phyloP scores from a whole-genome alignment of 2,329 filamentous ascomycete genomes.

The Xylariaceae sp. region DNA sequence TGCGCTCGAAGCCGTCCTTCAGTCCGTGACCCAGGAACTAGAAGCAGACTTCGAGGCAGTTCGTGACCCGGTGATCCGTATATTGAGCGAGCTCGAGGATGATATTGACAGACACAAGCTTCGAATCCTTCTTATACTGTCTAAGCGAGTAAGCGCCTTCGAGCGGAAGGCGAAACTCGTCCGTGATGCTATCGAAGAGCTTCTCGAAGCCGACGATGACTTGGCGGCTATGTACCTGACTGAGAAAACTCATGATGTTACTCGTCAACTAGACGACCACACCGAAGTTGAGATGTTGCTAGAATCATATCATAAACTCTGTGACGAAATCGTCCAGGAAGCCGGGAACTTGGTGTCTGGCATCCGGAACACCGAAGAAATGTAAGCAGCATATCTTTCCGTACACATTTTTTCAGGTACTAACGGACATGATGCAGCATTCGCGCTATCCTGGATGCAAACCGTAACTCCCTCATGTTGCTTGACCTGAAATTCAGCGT shows the following conservation, averaged over 20 bases:
- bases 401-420: neutral
- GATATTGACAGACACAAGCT: conserved; percentile 96
- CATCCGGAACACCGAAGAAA: conserved; percentile 97
- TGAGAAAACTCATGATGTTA: conserved; percentile 76
- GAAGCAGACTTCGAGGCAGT: conserved; percentile 96
- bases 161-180: conserved; percentile 96
- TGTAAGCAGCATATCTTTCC: conserved; percentile 63
- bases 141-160: conserved; percentile 94
- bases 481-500: conserved; percentile 96
- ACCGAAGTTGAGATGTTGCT: conserved; percentile 96
- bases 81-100: conserved; percentile 88
- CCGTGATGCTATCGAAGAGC: conserved; percentile 89
- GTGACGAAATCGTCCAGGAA: conserved; percentile 96
- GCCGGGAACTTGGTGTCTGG: conserved; percentile 90
- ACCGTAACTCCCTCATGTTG: conserved; percentile 97
- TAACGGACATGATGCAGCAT: conserved; percentile 59
- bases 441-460: conserved; percentile 95
- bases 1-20: conserved; percentile 90
- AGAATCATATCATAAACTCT: conserved; percentile 96
- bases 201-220: conserved; percentile 95
- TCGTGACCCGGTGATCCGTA: conserved; percentile 85
- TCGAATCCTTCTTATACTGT: conserved; percentile 86
- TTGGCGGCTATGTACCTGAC: conserved; percentile 93
- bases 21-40: conserved; percentile 87
- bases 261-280: conserved; percentile 80